phyloP scores from a whole-genome alignment of 345 rosid species.

The Cardamine occulta region DNA sequence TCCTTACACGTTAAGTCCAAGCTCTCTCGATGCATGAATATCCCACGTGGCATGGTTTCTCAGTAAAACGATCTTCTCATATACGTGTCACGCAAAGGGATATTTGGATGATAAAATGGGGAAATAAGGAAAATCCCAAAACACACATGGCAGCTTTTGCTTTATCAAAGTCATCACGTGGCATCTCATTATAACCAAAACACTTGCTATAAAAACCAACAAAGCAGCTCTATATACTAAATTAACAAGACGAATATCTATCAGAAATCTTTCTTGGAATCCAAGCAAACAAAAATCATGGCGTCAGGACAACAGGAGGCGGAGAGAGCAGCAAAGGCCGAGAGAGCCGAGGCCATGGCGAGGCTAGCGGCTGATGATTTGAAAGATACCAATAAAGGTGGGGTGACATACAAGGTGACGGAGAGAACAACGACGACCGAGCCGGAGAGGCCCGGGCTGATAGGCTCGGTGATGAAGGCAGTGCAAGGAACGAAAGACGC shows the following conservation, averaged over 20 bases:
- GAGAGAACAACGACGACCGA: conserved; percentile 44
- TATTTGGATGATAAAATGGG: not conserved
- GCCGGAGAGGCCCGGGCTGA: conserved; percentile 53
- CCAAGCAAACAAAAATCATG: conserved; percentile 43
- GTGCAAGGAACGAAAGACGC: conserved; percentile 68
- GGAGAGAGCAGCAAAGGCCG: conserved; percentile 46
- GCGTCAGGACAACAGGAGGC: conserved; percentile 59
- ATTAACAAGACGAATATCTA: not conserved
- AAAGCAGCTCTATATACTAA: conserved; percentile 27
- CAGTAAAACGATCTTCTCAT: conserved; percentile 8
- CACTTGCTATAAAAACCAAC: conserved; percentile 29
- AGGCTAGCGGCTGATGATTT: conserved; percentile 53
- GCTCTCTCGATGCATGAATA: conserved; percentile 25
- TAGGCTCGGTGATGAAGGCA: conserved; percentile 62
- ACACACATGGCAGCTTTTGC: conserved; percentile 22
- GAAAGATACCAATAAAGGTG: conserved; percentile 47
- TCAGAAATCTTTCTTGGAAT: not conserved
- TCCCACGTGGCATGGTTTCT: conserved; percentile 32
- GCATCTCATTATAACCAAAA: conserved; percentile 26
- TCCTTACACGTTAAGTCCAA: conserved; percentile 11
- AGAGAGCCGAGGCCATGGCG: conserved; percentile 53
- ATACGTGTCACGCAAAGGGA: conserved; percentile 25
- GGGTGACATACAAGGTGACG: conserved; percentile 35
- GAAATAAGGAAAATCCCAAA: not conserved
- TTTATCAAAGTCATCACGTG: conserved; percentile 31